Base-by-base conservation (phyloP, 2,329 filamentous ascomycete genomes). In the Hypocreales sp. region DNA sequence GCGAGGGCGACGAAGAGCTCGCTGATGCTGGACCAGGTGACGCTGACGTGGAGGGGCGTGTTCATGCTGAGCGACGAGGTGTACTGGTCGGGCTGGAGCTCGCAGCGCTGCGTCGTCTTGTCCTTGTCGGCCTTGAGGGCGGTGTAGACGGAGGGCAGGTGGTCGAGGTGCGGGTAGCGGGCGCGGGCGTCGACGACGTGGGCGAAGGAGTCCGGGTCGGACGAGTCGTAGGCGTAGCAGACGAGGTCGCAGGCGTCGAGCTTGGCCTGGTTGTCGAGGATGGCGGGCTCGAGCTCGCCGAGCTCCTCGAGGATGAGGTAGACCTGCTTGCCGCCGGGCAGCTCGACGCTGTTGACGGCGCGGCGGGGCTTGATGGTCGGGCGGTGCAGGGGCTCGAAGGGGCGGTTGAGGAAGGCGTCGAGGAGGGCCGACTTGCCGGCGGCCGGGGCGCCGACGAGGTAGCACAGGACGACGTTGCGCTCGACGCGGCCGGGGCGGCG, bases 301-400 rank as follows among this genome's bases (percentile, higher is more conserved):
- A 95, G 74, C 53, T 98, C 90, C 45, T 93, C 82, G 15, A 95
- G 64, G 32, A 98, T 95, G 19, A 98, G 65, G 47, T 98, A 95
- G 50, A 86, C 92, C 54, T 98, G 90, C 50, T 92, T 93, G 27
- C 90, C 90, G 8, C 90, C 90, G 24, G 83, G 84, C 1, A 98
- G 68, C 48, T 98, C 90, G 12, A 98, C 90, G 31, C 82, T 93
- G 49, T 98, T 95, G 38, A 98, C 90, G 0, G 84, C 86, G 4
- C 82, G 80, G 8, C 83, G 79, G 3, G 90, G 84, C 45, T 93
- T 90, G 50, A 98, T 95, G 3, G 90, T 98, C 0, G 90, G 90
- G 35, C 80, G 78, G 47, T 95, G 92, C 7, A 82, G 72, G 3
- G 68, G 60, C 42, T 75, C 79, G 45, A 94, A 94, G 0, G 83